phyloP scores from a whole-genome alignment of 2,329 filamentous ascomycete species.

The Mycogone perniciosa region DNA sequence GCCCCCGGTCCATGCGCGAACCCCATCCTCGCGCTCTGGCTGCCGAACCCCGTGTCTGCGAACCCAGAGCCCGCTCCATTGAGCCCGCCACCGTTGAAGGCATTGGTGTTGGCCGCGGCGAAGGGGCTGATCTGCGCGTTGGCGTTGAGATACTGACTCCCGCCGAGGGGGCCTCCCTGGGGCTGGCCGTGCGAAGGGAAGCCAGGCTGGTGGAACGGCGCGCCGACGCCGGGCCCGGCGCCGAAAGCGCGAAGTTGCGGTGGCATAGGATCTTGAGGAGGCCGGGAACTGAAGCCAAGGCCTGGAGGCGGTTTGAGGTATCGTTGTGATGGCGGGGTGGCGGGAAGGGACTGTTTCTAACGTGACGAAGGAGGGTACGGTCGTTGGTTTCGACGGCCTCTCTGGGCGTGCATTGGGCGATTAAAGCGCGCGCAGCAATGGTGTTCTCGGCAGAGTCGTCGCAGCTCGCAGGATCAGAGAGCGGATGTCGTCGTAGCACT shows the following conservation, averaged over 20 bases:
- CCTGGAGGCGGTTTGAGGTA: not conserved
- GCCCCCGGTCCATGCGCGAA: slow-evolving; percentile 62
- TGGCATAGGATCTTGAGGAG: slow-evolving; percentile 23
- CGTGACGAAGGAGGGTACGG: slow-evolving; percentile 19
- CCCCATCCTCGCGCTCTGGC: slow-evolving; percentile 80
- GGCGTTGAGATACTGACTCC: slow-evolving; percentile 66
- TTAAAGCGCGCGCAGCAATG: slow-evolving; percentile 1
- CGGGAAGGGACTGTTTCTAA: slow-evolving; percentile 20
- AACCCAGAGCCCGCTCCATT: slow-evolving; percentile 53
- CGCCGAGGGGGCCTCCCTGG: slow-evolving; percentile 49
- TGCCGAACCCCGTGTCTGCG: slow-evolving; percentile 67
- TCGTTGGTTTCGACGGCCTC: slow-evolving; percentile 13
- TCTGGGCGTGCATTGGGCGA: slow-evolving; percentile 16
- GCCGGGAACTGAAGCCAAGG: not conserved
- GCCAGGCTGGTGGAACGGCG: slow-evolving; percentile 40
- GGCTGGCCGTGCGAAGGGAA: slow-evolving; percentile 48
- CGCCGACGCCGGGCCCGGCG: slow-evolving; percentile 31
- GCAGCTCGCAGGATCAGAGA: not conserved
- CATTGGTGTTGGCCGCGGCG: slow-evolving; percentile 45
- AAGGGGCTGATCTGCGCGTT: slow-evolving; percentile 65
- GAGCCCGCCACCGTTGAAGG: slow-evolving; percentile 53
- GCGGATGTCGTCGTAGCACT: not conserved
- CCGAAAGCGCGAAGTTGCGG: slow-evolving; percentile 34
- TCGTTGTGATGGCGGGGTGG: not conserved
- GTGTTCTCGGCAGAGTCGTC: not conserved